These are phyloP conservation scores for Crithidia fasciculata DNA, from an alignment of 208 protist genomes.

Conservation along the genomic window DNA sequence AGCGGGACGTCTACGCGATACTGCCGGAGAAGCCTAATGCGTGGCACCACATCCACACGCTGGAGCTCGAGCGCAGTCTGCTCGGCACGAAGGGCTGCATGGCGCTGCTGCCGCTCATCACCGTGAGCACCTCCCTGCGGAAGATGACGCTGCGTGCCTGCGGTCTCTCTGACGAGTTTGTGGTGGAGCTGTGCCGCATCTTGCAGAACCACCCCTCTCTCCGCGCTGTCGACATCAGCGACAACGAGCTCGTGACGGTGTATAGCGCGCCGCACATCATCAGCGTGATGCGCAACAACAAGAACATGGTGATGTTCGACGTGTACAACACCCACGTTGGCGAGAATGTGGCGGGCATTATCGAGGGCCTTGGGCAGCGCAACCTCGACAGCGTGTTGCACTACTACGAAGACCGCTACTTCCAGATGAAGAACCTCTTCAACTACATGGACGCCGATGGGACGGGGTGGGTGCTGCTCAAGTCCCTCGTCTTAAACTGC, in stretches of 20 bases:
- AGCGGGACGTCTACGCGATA: constrained; percentile 53
- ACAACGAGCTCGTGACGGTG: constrained; percentile 80
- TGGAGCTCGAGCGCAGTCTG: constrained; percentile 57
- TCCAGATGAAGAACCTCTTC: constrained; percentile 85
- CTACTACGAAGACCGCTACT: constrained; percentile 86
- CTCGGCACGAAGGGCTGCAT: constrained; percentile 81
- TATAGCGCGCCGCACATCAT: constrained; percentile 74
- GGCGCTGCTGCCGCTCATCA: constrained; percentile 75
- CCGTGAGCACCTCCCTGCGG: constrained; percentile 71
- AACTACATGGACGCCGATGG: constrained; percentile 80
- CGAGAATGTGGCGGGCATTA: constrained; percentile 70
- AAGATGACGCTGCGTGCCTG: constrained; percentile 66
- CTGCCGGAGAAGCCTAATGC: constrained; percentile 68
- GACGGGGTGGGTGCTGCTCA: constrained; percentile 76
- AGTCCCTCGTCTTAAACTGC: constrained; percentile 73
- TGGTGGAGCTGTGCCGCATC: constrained; percentile 53
- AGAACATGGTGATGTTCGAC: constrained; percentile 74
- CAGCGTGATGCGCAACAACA: constrained; percentile 69
- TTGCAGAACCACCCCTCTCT: constrained; percentile 73
- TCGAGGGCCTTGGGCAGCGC: constrained; percentile 53
- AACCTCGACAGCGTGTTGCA: constrained; percentile 61
- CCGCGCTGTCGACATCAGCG: constrained; percentile 70
- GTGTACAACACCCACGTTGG: constrained; percentile 76
- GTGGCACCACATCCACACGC: constrained; percentile 71
- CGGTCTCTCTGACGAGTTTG: constrained; percentile 77